phyloP scores from a whole-genome alignment of 805 yeast genomes.

The Lipomyces yamanashiensis region DNA sequence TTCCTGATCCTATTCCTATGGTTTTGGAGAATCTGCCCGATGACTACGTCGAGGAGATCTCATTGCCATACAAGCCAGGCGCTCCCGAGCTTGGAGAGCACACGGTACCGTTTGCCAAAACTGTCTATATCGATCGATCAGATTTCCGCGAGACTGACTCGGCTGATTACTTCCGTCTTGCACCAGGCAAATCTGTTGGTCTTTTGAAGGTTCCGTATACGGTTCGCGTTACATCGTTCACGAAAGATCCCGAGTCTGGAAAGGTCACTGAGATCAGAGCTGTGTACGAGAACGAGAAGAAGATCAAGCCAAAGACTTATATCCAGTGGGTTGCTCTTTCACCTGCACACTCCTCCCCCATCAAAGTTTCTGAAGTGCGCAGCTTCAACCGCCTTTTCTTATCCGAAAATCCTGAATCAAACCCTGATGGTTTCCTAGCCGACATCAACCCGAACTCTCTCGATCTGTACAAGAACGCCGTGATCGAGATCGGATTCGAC shows the following conservation, averaged over 20 bases:
- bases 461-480: conserved; percentile 62
- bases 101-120: conserved; percentile 77
- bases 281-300: conserved; percentile 72
- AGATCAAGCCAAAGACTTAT: conserved; percentile 85
- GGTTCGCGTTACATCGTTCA: conserved; percentile 70
- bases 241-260: conserved; percentile 63
- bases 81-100: conserved; percentile 70
- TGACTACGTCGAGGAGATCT: conserved; percentile 68
- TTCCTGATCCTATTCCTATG: conserved; percentile 83
- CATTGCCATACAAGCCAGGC: conserved; percentile 91
- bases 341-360: conserved; percentile 63
- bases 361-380: conserved; percentile 74
- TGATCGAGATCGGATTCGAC: conserved; percentile 77
- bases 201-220: conserved; percentile 87
- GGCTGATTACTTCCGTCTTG: conserved; percentile 84
- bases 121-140: conserved; percentile 80
- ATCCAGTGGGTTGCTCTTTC: conserved; percentile 95
- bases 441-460: conserved; percentile 85
- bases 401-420: conserved; percentile 86
- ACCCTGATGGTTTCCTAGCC: conserved; percentile 84
- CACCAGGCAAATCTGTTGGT: conserved; percentile 95
- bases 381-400: conserved; percentile 85
- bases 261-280: conserved; percentile 72
- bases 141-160: conserved; percentile 76
- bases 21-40: conserved; percentile 81